Evolutionary conservation across 2,329 filamentous ascomycete genomes (phyloP).

Genomic region (Cephalotrichum gorgonifer): DNA sequence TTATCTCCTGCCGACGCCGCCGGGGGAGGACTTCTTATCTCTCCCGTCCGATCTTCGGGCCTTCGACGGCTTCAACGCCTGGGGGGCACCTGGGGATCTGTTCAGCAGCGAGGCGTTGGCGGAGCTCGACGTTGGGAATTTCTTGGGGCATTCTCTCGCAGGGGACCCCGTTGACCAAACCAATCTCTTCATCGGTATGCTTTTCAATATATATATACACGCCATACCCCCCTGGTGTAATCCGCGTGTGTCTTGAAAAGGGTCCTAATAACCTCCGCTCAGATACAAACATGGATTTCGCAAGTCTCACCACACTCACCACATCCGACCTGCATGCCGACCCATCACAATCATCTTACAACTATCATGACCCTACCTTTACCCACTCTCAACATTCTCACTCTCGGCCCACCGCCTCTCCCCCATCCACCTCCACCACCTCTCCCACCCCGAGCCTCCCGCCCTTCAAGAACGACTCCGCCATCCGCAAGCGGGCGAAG

Average conservation of each 20-base stretch:
- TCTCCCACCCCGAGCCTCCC: slow-evolving; percentile 7
- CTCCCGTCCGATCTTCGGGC: background rate
- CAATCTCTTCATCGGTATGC: slow-evolving; percentile 2
- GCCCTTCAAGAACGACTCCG: slow-evolving; percentile 9
- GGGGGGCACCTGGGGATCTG: background rate
- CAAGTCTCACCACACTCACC: background rate
- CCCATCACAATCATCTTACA: background rate
- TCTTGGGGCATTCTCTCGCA: background rate
- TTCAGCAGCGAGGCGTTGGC: background rate
- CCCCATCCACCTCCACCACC: background rate
- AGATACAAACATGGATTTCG: slow-evolving; percentile 5
- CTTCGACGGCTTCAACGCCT: background rate
- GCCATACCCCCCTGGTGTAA: background rate
- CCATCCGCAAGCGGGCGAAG: background rate
- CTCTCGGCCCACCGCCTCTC: background rate
- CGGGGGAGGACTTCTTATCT: background rate
- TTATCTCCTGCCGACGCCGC: background rate
- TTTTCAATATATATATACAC: background rate
- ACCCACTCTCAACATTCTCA: background rate
- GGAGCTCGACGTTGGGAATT: background rate
- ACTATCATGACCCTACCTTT: background rate
- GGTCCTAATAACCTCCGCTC: background rate
- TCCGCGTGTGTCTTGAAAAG: background rate
- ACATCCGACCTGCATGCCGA: background rate
- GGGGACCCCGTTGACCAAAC: background rate